Base-by-base conservation (phyloP, 2,329 filamentous ascomycete genomes). In the Davidsoniella virescens region DNA sequence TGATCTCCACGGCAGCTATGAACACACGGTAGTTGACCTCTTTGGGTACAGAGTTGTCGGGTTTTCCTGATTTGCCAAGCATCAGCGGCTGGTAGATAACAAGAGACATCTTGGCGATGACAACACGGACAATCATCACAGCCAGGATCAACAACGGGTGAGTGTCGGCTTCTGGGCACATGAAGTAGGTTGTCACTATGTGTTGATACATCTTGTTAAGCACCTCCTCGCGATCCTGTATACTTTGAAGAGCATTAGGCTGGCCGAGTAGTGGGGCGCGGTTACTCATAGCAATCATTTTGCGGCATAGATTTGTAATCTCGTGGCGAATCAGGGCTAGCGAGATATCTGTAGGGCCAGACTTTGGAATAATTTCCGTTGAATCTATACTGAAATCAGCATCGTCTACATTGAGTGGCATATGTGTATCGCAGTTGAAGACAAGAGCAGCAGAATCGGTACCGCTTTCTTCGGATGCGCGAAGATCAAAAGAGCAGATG, bases 21-120 rank as follows among this genome's bases (percentile, higher is more conserved):
- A 87, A 84, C 1, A 88, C 68, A 52, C 78, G 78, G 54, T 86
- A 75, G 51, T 78, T 76, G 7, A 76, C 75, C 44, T 80, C 78
- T 8, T 41, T 33, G 8, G 37, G 48, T 2, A 43, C 37, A 5
- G 47, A 50, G 6, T 83, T 67, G 23, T 69, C 70, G 7, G 68
- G 63, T 17, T 43, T 23, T 14, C 7, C 10, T n/a, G 70, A 70
- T 8, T 71, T 69, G 23, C 77, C 73, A 47, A 78, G 74, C 29
- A 83, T 76, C 58, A 82, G 72, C 0, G 84, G 83, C 57, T 90
- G 80, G 58, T 90, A 84, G 2, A 86, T 73, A 53, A 87, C 73
- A 36, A 92, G 70, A 66, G 80, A 85, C 68, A 87, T 78, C 63
- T 87, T 90, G 48, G 80, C 79, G 65, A 87, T 75, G 54, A 88